Conservation (phyloP, 2,329 filamentous ascomycete species). For the Botrytis cinerea region DNA sequence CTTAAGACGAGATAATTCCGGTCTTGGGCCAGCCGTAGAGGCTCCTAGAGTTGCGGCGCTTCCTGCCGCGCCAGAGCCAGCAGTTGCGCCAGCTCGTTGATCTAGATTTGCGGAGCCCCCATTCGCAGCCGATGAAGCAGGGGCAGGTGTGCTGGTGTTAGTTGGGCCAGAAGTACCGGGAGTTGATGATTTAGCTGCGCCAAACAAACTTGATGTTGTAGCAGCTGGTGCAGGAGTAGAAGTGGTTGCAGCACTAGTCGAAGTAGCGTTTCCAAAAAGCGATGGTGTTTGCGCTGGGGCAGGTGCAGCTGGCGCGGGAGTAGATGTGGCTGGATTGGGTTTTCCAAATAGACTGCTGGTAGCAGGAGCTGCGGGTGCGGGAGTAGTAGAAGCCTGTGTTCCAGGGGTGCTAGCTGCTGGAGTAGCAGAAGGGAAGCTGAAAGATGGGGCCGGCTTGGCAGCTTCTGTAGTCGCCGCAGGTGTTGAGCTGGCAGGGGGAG, state of each 20-base stretch:
- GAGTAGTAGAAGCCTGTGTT: conserved; percentile 19
- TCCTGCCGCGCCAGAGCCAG: conserved; percentile 13
- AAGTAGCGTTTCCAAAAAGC: conserved; percentile 40
- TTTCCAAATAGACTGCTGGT: conserved; percentile 24
- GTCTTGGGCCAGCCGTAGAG: conserved; percentile 78
- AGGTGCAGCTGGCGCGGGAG: conserved; percentile 29
- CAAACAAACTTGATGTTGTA: conserved; percentile 41
- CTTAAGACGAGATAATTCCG: conserved; percentile 86
- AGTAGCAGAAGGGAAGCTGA: conserved; percentile 30
- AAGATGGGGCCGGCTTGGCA: conserved; percentile 29
- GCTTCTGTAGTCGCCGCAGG: conserved; percentile 27
- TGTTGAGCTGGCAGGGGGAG: conserved; percentile 24
- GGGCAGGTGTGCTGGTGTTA: conserved; percentile 21
- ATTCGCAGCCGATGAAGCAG: conserved; percentile 33
- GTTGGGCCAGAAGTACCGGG: conserved; percentile 24
- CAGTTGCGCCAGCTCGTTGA: conserved; percentile 4
- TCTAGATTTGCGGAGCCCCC: conserved; percentile 40
- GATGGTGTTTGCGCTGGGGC: conserved; percentile 28
- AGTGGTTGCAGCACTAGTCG: conserved; percentile 20
- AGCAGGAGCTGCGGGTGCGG: conserved; percentile 19
- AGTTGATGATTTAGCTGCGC: conserved; percentile 25
- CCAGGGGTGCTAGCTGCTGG: conserved; percentile 25
- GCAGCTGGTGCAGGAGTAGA: conserved; percentile 33
- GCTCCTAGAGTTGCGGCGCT: conserved; percentile 53
- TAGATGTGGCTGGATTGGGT: conserved; percentile 17